These are phyloP conservation scores for Zanthoxylum bungeanum DNA, from an alignment of 345 rosid genomes.

Conservation along the genomic window DNA sequence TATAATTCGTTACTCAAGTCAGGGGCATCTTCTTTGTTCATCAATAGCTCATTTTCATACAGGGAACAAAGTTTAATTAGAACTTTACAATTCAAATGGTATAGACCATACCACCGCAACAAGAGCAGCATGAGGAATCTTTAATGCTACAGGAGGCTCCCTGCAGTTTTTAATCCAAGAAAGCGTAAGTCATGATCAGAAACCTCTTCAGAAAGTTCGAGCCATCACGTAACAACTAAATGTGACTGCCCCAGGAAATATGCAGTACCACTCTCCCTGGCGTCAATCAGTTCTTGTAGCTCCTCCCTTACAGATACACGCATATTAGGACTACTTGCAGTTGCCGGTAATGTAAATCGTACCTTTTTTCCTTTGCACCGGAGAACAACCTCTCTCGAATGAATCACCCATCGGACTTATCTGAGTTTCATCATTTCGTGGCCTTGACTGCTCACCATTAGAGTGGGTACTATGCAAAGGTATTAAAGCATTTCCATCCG, in stretches of 20 bases:
- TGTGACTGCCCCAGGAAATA: conserved; percentile 58
- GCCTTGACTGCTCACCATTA: neutral
- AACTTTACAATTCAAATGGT: conserved; percentile 20
- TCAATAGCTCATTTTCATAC: no score
- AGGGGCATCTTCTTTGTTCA: no score
- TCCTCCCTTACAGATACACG: conserved; percentile 30
- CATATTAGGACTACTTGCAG: conserved; percentile 29
- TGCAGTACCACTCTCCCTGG: conserved; percentile 63
- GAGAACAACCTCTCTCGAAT: neutral
- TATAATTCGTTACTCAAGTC: no score
- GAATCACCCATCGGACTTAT: neutral
- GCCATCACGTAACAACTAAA: conserved; percentile 24
- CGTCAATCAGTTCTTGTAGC: conserved; percentile 40
- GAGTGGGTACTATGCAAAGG: conserved; percentile 20
- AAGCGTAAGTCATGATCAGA: conserved; percentile 32
- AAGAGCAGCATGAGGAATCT: conserved; percentile 63
- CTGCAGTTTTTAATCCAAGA: conserved; percentile 44
- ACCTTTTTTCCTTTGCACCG: conserved; percentile 38
- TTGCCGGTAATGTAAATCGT: conserved; percentile 40
- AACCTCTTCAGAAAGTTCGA: conserved; percentile 43
- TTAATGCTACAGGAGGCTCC: conserved; percentile 46
- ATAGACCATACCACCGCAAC: conserved; percentile 61
- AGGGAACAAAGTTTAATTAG: no score
- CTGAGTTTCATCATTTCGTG: neutral
- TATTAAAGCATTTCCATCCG: conserved; percentile 28